Conservation (phyloP, 345 rosid species). For the Euphorbia lathyris region DNA sequence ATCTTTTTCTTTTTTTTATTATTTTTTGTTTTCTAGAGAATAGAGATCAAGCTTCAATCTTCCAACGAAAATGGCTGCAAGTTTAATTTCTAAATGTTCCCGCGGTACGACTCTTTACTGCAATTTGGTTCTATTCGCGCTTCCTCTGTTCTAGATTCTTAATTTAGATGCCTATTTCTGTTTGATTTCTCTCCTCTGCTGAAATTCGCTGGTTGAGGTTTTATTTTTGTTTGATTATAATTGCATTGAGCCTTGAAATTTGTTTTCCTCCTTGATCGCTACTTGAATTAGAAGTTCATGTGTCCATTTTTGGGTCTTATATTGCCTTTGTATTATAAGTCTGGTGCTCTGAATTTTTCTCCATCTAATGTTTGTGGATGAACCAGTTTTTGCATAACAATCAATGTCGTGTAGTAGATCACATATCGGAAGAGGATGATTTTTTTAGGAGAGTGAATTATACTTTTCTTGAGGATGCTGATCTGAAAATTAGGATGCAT, state of each 20-base stretch:
- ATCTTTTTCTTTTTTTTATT: too few species aligned
- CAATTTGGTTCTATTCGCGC: not conserved
- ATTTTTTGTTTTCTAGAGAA: not conserved
- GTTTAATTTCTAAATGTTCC: constrained; percentile 9
- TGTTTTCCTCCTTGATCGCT: not conserved
- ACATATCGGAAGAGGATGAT: not conserved
- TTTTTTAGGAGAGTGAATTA: too few species aligned
- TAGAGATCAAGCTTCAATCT: not conserved
- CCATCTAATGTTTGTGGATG: not conserved
- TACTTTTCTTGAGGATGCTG: too few species aligned
- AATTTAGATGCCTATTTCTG: not conserved
- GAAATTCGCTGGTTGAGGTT: not conserved
- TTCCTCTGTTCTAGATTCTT: not conserved
- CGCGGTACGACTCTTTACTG: not conserved
- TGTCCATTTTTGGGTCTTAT: not conserved
- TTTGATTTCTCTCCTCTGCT: not conserved
- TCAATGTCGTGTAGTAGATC: not conserved
- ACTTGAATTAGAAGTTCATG: not conserved
- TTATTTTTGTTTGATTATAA: not conserved
- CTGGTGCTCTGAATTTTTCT: too few species aligned
- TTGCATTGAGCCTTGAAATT: not conserved
- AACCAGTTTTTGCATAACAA: not conserved
- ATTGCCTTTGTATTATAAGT: too few species aligned
- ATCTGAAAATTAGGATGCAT: not conserved
- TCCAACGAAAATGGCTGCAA: constrained; percentile 1